Conservation (phyloP, 805 yeast genomes). For the Ogataea nonfermentans region DNA sequence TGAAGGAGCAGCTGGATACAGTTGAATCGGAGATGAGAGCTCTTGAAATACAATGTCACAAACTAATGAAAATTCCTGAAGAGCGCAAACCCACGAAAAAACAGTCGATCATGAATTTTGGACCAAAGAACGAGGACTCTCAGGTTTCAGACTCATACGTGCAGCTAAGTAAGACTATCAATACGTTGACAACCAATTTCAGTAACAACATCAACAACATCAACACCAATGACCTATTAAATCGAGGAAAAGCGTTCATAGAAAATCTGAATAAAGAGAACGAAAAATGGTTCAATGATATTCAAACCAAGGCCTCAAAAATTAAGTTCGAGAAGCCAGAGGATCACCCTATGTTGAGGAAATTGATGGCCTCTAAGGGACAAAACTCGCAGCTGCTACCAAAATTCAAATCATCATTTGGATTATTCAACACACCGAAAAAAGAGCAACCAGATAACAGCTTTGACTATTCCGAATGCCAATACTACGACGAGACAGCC, state of each 20-base stretch:
- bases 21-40: conserved; percentile 39
- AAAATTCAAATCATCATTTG: conserved; percentile 5
- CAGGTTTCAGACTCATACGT: conserved; percentile 1
- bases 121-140: background rate
- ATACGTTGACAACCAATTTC: conserved; percentile 25
- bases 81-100: conserved; percentile 8
- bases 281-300: conserved; percentile 24
- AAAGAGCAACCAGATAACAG: background rate
- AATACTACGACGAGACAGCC: conserved; percentile 23
- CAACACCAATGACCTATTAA: conserved; percentile 24
- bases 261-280: conserved; percentile 27
- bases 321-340: conserved; percentile 13
- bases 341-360: conserved; percentile 10
- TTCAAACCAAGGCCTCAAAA: conserved; percentile 15
- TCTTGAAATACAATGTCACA: conserved; percentile 35
- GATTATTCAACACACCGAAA: conserved; percentile 13
- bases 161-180: conserved; percentile 20
- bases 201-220: conserved; percentile 25
- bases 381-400: conserved; percentile 1
- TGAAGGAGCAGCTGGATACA: conserved; percentile 43
- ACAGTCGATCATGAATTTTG: conserved; percentile 11
- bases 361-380: conserved; percentile 3
- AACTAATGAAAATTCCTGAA: conserved; percentile 4
- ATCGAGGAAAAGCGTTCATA: conserved; percentile 27
- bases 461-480: conserved; percentile 24